Evolutionary conservation across 768 basidiomycete genomes (phyloP).

Genomic region (Rhizopogon salebrosus): DNA sequence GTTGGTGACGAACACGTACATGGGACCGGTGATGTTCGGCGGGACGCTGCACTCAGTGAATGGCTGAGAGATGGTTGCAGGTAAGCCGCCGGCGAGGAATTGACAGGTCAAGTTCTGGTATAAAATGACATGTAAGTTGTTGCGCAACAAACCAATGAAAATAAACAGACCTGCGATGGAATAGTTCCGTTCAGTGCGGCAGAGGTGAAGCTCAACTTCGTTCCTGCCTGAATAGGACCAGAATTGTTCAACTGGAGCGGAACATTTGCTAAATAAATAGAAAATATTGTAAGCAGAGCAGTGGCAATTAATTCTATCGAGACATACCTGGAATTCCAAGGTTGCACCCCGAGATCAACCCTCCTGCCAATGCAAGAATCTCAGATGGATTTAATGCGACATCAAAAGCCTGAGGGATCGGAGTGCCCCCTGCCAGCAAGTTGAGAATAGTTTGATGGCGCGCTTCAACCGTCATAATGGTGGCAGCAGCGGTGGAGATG

Average conservation of each 20-base stretch:
- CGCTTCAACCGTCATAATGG: conserved; percentile 78
- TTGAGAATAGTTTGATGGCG: conserved; percentile 79
- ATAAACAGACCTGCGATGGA: conserved; percentile 33
- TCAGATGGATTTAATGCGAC: conserved; percentile 64
- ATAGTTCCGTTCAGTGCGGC: conserved; percentile 48
- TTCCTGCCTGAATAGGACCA: conserved; percentile 51
- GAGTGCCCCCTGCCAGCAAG: conserved; percentile 49
- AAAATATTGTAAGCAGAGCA: neutral
- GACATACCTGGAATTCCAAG: conserved; percentile 49
- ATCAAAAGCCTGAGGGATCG: conserved; percentile 70
- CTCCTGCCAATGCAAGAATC: conserved; percentile 62
- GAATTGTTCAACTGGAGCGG: conserved; percentile 60
- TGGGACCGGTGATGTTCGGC: conserved; percentile 62
- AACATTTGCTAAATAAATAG: conserved; percentile 49
- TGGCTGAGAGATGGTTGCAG: conserved; percentile 54
- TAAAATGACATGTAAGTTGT: conserved; percentile 6
- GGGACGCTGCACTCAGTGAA: conserved; percentile 62
- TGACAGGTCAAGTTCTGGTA: conserved; percentile 61
- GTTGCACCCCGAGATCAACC: conserved; percentile 68
- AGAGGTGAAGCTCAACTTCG: conserved; percentile 56
- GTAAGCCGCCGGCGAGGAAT: conserved; percentile 63
- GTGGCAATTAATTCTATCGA: neutral
- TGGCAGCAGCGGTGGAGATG: conserved; percentile 59
- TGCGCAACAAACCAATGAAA: neutral
- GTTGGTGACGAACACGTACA: conserved; percentile 66